Evolutionary conservation across 805 yeast species (phyloP).

Genomic region (Kodamaea kakaduensis): DNA sequence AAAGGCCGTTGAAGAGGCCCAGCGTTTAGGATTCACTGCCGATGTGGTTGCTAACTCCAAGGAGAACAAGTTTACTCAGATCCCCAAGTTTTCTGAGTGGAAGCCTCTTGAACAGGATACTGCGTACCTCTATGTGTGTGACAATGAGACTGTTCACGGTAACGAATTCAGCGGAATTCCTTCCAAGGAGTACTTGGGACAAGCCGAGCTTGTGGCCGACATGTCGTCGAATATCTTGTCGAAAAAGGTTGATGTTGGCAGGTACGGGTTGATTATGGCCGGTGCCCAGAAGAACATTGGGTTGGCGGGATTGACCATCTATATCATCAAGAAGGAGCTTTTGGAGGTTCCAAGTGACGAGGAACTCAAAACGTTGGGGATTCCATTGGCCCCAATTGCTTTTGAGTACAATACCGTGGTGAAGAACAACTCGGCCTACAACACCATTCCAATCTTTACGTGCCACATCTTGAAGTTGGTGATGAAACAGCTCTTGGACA

Average conservation of each 20-base stretch:
- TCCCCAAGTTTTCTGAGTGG: conserved; percentile 70
- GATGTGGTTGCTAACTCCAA: conserved; percentile 67
- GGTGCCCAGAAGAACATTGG: conserved; percentile 99
- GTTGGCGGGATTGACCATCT: conserved; percentile 89
- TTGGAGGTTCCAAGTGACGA: conserved; percentile 64
- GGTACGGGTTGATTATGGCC: conserved; percentile 88
- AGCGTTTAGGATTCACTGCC: conserved; percentile 72
- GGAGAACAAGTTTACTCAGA: conserved; percentile 54
- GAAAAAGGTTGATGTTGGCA: conserved; percentile 70
- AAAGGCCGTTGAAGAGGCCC: conserved; percentile 84
- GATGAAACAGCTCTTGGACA: conserved; percentile 52
- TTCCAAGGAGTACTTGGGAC: conserved; percentile 53
- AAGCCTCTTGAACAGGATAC: conserved; percentile 53
- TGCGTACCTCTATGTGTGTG: conserved; percentile 87
- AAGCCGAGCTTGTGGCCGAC: conserved; percentile 84
- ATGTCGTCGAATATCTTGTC: conserved; percentile 92
- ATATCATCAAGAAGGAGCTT: conserved; percentile 80
- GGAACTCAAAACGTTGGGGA: conserved; percentile 50
- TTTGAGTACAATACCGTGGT: conserved; percentile 84
- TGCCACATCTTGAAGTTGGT: conserved; percentile 82
- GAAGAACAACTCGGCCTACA: conserved; percentile 86
- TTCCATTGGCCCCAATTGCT: conserved; percentile 88
- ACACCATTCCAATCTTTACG: conserved; percentile 93
- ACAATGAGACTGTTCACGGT: conserved; percentile 96
- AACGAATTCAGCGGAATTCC: conserved; percentile 65